Evolutionary conservation across 768 basidiomycete species (phyloP), one percentile per base, ranked within the genome.

Genomic region (Naganishia kalamii): DNA sequence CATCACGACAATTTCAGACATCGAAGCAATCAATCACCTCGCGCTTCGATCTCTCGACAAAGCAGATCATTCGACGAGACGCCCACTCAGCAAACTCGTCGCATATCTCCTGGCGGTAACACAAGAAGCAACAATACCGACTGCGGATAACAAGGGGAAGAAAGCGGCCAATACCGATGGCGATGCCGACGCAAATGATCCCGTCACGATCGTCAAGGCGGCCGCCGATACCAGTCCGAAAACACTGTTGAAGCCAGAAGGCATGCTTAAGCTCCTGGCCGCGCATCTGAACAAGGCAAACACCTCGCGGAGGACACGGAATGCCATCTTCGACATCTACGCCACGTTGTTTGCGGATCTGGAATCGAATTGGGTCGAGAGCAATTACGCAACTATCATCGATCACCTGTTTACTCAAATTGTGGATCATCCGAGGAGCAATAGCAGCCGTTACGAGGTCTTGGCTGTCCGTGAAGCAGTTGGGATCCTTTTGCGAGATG

Each of bases 241-340:
- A 69, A 83, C 88, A 0, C 83, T 92, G 40, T 80, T 91, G 62
- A 83, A 84, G 0, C 84, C 87, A 0, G 78, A 78, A 17, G 90
- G 93, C 70, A 94, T 97, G 92, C 79, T 97, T 11, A 75, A 74
- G n/a, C 85, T 86, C 60, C 82, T 98, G 3, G 91, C 92, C 0
- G 77, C 78, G 0, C 87, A 88, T 30, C 90, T 91, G 80, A 94
- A 90, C 81, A 89, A 87, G 74, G 79, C 84, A 1, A 81, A 84
- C 40, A 71, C 84, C 0, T 82, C 87, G 0, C 85, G 88, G 41
- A 86, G 86, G 77, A 84, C 84, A 1, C 85, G 89, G 23, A 86
- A 91, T 35, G 92, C 90, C 7, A 84, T 98, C 25, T 87, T 96
- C 73, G 90, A 96, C 68, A 87, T 90, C 70, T 96, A 97, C 72